Percentiles rank a stretch among this genome's conserved stretches.
These are phyloP conservation scores for Glebionis coronaria DNA, from an alignment of 129 eudicot species.

Conservation along the genomic window DNA sequence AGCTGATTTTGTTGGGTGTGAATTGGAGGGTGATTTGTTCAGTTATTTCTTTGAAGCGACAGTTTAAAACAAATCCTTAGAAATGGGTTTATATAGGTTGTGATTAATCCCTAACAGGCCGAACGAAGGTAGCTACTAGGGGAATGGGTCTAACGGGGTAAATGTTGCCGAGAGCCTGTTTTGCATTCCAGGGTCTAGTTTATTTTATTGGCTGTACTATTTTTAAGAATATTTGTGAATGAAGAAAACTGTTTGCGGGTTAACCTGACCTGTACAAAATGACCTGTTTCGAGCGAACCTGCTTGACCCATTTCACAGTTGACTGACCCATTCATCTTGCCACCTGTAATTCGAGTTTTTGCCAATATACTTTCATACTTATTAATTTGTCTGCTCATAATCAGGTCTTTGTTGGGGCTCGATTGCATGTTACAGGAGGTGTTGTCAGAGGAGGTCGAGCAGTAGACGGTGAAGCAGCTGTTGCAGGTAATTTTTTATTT, in stretches of 20 bases:
- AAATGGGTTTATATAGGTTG: neutral
- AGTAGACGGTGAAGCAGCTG: slow-evolving; percentile 92
- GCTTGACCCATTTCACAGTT: neutral
- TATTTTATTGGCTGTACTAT: no score
- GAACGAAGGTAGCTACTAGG: no score
- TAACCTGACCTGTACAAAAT: neutral
- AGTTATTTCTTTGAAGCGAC: neutral
- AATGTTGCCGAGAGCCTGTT: no score
- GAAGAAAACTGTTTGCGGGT: slow-evolving; percentile 7
- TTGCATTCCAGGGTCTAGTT: no score
- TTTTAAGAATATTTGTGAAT: neutral
- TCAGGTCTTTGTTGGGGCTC: slow-evolving; percentile 97
- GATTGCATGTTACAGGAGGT: slow-evolving; percentile 98
- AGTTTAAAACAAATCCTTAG: neutral
- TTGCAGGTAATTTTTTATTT: slow-evolving; percentile 58
- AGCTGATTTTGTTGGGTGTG: neutral
- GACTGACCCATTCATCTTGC: neutral
- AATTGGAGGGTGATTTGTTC: neutral
- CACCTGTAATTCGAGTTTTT: neutral
- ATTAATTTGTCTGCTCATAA: slow-evolving; percentile 21
- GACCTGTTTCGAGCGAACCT: no score
- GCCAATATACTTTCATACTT: neutral
- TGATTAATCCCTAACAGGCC: no score
- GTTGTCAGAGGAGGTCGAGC: slow-evolving; percentile 90
- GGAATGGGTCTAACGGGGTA: no score